Conservation (phyloP, 352 stramenopile species). For the Pilasporangium apinafurcum region DNA sequence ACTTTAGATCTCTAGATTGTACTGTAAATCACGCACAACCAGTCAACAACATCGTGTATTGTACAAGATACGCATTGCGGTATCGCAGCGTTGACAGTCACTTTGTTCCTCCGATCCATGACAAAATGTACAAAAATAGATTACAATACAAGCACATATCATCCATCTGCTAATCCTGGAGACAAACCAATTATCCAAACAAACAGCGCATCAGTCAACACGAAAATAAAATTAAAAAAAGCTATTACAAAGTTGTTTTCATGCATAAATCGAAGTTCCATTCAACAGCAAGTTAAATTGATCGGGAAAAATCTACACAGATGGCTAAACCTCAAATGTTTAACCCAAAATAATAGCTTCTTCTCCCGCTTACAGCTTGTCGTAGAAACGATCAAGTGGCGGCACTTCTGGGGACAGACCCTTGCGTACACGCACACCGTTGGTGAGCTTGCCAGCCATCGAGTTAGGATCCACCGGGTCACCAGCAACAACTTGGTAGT, state of each 20-base stretch:
- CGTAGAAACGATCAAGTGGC: slow-evolving; percentile 97
- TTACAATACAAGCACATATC: no score
- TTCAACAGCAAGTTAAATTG: slow-evolving; percentile 11
- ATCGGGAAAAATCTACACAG: slow-evolving; percentile 13
- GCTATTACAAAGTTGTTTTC: not conserved
- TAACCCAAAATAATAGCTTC: slow-evolving; percentile 5
- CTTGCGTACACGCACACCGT: slow-evolving; percentile 96
- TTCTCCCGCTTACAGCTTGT: slow-evolving; percentile 95
- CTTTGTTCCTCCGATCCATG: no score
- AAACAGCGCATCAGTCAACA: not conserved
- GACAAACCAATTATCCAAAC: not conserved
- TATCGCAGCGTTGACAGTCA: no score
- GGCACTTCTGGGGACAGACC: slow-evolving; percentile 95
- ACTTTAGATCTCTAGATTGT: no score
- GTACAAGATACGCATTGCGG: no score
- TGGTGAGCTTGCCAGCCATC: slow-evolving; percentile 95
- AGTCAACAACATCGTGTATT: no score
- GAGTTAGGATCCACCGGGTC: slow-evolving; percentile 88
- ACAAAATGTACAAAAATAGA: no score
- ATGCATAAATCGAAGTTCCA: slow-evolving; percentile 11
- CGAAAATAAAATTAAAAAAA: not conserved
- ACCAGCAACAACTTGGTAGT: slow-evolving; percentile 96
- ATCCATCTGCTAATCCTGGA: not conserved
- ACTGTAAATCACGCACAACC: no score
- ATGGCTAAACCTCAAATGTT: not conserved